These are phyloP conservation scores for Aspergillus sclerotialis DNA, from an alignment of 2,329 filamentous ascomycete genomes.

Conservation along the genomic window DNA sequence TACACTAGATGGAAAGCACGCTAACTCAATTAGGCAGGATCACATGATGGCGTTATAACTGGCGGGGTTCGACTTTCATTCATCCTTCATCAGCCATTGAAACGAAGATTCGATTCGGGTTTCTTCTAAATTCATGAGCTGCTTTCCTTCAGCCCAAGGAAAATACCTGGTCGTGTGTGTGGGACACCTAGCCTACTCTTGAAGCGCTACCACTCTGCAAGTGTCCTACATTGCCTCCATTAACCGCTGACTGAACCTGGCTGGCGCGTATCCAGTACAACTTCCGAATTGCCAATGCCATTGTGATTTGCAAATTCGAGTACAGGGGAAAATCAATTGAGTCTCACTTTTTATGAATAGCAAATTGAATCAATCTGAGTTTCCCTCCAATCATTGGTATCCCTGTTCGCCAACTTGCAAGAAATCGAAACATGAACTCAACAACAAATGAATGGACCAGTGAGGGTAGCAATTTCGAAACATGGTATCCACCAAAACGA, in stretches of 20 bases:
- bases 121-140: too few relatives aligned
- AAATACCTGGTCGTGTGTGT: too few relatives aligned
- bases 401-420: not conserved
- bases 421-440: not conserved
- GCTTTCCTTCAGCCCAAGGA: too few relatives aligned
- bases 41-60: too few relatives aligned
- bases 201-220: too few relatives aligned
- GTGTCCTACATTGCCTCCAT: not conserved
- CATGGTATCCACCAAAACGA: not conserved
- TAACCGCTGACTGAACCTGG: conserved; percentile 3
- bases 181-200: too few relatives aligned
- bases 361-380: conserved; percentile 8
- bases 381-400: conserved; percentile 15
- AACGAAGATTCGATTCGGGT: too few relatives aligned
- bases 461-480: not conserved
- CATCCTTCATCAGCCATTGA: too few relatives aligned
- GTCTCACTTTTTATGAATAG: conserved; percentile 13
- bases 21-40: too few relatives aligned
- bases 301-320: conserved; percentile 6
- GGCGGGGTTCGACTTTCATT: too few relatives aligned
- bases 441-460: not conserved
- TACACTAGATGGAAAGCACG: too few relatives aligned
- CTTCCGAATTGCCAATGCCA: conserved; percentile 11
- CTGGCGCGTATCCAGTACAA: conserved; percentile 29
- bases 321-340: conserved; percentile 18